Evolutionary conservation across 352 stramenopile species (phyloP), one percentile per base, ranked within the genome.

Genomic region (Globisporangium abappressorium): DNA sequence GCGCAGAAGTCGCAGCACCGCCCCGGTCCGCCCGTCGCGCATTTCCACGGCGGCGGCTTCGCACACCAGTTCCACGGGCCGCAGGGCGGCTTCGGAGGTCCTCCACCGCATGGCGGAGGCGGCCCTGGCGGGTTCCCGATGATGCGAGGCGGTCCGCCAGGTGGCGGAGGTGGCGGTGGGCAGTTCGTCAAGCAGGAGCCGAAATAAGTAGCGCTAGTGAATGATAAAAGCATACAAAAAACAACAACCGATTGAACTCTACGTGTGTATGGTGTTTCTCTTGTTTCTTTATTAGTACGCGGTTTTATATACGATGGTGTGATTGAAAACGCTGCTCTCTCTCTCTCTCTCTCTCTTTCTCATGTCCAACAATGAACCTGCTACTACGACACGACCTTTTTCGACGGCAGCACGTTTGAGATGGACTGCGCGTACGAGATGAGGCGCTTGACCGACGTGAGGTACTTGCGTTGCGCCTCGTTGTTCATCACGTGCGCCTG

Each of bases 401-500:
- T 95, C n/a, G 87, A 95, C 34, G 89, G 89, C 43, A 92, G 62
- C 22, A 91, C 88, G 61, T 82, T 91, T 5, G 88, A 87, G 66
- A 95, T 78, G 11, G 86, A 95, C 82, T 99, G 97, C 15, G 89
- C 85, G 75, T 98, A 99, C 65, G 91, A 99, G 71, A 99, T 98
- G 41, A 99, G 85, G 9, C 97, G 91, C 81, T 99, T 99, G 49
- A 99, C 92, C 20, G 89, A 98, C 53, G 97, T 99, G 62, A 99
- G 89, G 77, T 99, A 99, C 84, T 99, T 99, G 64, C 98, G 86
- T 76, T 98, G 90, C 34, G 94, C 78, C 78, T 99, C 98, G 73
- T 98, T 98, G 91, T 99, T 99, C 97, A 99, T 99, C 62, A 99
- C 96, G 81, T 99, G 98, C 22, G 98, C 98, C 69, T 99, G 96